Conservation (phyloP, 2,329 filamentous ascomycete species). For the Penicillium hordei region DNA sequence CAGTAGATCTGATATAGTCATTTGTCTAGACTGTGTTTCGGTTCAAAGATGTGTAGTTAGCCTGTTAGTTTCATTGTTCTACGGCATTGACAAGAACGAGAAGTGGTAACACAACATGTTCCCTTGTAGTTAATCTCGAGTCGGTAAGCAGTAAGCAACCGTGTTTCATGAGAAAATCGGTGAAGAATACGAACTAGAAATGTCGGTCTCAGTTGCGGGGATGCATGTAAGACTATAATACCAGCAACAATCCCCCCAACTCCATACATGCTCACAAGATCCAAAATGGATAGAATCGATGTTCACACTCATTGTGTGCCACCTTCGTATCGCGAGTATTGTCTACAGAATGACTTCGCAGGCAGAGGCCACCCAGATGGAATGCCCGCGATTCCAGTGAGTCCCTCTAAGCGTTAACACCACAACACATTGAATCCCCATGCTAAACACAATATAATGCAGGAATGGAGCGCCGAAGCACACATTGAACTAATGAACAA, state of each 20-base stretch:
- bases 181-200: background rate
- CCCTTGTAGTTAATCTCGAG: background rate
- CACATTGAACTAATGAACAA: slow-evolving; percentile 55
- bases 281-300: slow-evolving; percentile 20
- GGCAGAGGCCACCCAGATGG: slow-evolving; percentile 23
- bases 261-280: background rate
- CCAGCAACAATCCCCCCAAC: no score
- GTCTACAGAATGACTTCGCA: slow-evolving; percentile 22
- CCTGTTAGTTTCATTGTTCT: background rate
- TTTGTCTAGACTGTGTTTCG: no score
- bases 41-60: background rate
- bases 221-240: background rate
- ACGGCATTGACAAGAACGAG: background rate
- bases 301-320: slow-evolving; percentile 23
- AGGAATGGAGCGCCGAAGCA: slow-evolving; percentile 47
- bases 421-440: background rate
- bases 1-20: slow-evolving; percentile 5
- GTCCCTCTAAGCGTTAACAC: background rate
- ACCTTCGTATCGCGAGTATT: slow-evolving; percentile 20
- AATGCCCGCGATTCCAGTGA: slow-evolving; percentile 23
- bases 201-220: background rate
- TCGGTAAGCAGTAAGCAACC: background rate
- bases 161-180: background rate
- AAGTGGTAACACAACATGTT: background rate
- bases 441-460: background rate